These are phyloP conservation scores for Amphicarpaea edgeworthii DNA, from an alignment of 306 rosid genomes.

Conservation along the genomic window DNA sequence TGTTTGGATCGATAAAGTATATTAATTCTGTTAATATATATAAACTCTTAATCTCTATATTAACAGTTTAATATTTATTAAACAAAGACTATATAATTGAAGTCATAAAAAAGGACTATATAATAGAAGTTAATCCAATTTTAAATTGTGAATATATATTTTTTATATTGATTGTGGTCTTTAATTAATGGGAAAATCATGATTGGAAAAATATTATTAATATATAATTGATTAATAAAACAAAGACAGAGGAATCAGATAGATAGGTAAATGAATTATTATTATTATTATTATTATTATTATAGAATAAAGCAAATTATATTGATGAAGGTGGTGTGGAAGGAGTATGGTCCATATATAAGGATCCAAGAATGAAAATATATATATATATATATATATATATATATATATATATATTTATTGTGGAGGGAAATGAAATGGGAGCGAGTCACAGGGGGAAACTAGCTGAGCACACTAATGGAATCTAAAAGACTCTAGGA, in stretches of 20 bases:
- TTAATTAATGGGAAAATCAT: not conserved
- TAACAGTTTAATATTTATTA: not conserved
- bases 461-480: conserved; percentile 38
- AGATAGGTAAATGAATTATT: conserved; percentile 5
- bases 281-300: too few species aligned
- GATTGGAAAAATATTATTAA: not conserved
- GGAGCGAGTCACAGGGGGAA: conserved; percentile 37
- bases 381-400: too few species aligned
- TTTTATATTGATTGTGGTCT: not conserved
- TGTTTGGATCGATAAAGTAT: not conserved
- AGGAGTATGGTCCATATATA: conserved; percentile 42
- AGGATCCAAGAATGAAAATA: conserved; percentile 48
- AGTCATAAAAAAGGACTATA: not conserved
- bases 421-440: conserved; percentile 33
- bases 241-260: conserved; percentile 4
- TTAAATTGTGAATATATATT: not conserved
- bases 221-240: not conserved
- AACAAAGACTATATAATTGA: not conserved
- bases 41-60: not conserved
- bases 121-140: not conserved
- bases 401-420: too few species aligned
- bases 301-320: not conserved
- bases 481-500: conserved; percentile 44
- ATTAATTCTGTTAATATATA: not conserved
- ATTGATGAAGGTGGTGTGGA: not conserved